Base-by-base conservation (phyloP, 1,284 basidiomycete genomes). In the Tilletia horrida region DNA sequence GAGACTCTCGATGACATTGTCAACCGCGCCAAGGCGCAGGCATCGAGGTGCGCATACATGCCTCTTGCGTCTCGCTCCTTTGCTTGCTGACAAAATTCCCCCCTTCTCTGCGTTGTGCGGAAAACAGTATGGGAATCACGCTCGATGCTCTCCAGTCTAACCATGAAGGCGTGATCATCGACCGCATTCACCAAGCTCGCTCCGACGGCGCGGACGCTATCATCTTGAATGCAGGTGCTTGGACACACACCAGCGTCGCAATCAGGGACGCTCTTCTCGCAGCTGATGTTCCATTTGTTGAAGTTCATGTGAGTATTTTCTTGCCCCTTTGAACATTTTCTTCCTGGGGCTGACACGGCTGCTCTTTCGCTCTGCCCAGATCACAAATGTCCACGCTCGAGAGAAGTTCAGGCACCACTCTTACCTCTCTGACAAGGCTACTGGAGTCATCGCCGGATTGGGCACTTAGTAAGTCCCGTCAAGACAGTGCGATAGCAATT, bases 361-460 rank as follows among this genome's bases (percentile, higher is more conserved):
- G 25, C 25, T 57, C 16, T 11, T 27, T 16, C 1, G 1, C 27
- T 44, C 44, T 18, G 14, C 18, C 40, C 67, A 76, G 71, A 75
- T 83, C 66, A 73, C 79, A 21, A 83, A 83, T 64, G 73, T 81
- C 25, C 82, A 83, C 65, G 77, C 80, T 0, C 67, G 82, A 21
- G 82, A 83, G 64, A 31, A 71, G 27, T 83, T 82, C 70, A 71
- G 82, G 27, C 82, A 83, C 63, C 79, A 82, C 59, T 82, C 80
- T 9, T 81, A 80, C 66, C 71, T 83, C 25, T 76, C 74, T 7
- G 82, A 82, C 63, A 78, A 79, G 59, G 81, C 82, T 0, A 69
- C 74, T 9, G 77, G 76, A 50, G 75, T 82, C 43, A 74, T 82
- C 31, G 75, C 81, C 3, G 78, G 77, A 13, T 27, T 79, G 3